Evolutionary conservation across 371 early-diverging fungal species (phyloP), one percentile per base, ranked within the genome.

Genomic region (Mucor velutinosus): DNA sequence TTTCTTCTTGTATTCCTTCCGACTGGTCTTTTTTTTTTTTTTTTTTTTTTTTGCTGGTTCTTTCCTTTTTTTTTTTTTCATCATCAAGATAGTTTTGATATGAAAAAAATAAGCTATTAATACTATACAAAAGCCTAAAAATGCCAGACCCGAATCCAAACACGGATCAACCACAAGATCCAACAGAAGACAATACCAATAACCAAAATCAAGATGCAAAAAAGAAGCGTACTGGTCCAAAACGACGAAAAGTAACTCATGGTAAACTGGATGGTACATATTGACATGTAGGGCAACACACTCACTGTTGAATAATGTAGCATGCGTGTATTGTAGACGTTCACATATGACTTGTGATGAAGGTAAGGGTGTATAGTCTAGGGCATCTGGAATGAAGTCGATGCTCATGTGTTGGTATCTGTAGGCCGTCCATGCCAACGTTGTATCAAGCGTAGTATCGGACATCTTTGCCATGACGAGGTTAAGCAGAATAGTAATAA

Each of bases 401-500:
- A n/a, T 56, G 4, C 27, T 32, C 6, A 19, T 23, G 4, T 23
- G 15, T 4, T 4, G 7, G 19, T 6, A 45, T 66, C 43, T 15
- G 23, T 60, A 88, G 89, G 87, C 47, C 88, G 96, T 19, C 96
- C 96, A 19, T 96, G 96, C 76, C 92, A 92, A 72, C 90, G 97
- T 29, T 97, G 97, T 77, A 93, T 97, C 57, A 94, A 94, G 76
- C 88, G 96, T 45, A 92, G 90, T 71, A 97, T 97, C 67, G 93
- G 93, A 11, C 94, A 95, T 71, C 76, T 95, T 64, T 97, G 97
- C 77, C 92, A 92, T 51, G 95, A 97, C 75, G 94, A 95, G 70
- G 80, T 87, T 5, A 89, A 87, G 60, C 79, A 71, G 29, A 57
- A 75, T 23, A 65, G 45, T 60, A 80, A 59, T 64, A 35, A 67